Evolutionary conservation across 2,329 filamentous ascomycete species (phyloP).

Genomic region (Colletotrichum spaethianum): DNA sequence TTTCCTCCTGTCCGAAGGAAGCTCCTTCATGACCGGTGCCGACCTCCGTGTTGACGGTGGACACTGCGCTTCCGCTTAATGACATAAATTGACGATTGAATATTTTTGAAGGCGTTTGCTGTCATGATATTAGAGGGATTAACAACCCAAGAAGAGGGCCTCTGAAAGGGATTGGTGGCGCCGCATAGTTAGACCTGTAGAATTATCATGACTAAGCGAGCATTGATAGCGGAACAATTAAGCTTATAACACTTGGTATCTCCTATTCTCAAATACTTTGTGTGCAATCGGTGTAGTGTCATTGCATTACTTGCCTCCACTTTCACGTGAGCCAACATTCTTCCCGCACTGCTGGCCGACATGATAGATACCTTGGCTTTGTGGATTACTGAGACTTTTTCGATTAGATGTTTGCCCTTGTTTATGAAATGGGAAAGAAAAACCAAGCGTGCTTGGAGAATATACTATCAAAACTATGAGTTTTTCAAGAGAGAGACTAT

Average conservation of each 20-base stretch:
- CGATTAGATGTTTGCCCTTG: no score
- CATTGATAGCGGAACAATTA: constrained; percentile 16
- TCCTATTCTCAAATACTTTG: neutral
- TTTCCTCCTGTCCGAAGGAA: constrained; percentile 70
- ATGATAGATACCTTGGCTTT: neutral
- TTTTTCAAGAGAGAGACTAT: no score
- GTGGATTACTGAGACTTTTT: no score
- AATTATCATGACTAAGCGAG: constrained; percentile 15
- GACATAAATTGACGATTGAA: neutral
- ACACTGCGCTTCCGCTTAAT: constrained; percentile 58
- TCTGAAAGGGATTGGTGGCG: neutral
- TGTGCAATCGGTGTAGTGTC: neutral
- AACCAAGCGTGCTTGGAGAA: no score
- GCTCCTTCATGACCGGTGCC: constrained; percentile 70
- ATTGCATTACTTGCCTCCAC: neutral
- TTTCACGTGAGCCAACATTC: neutral
- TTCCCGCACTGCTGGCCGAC: neutral
- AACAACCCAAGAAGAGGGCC: neutral
- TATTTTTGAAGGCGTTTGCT: neutral
- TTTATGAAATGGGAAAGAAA: no score
- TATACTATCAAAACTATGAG: no score
- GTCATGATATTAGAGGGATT: neutral
- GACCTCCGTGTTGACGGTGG: constrained; percentile 72
- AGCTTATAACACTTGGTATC: neutral
- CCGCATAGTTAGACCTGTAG: constrained; percentile 13